Percentiles rank a stretch among this genome's conserved stretches.
phyloP scores from a whole-genome alignment of 192 early-diverging fungal genomes.

The Gonapodya sp. region DNA sequence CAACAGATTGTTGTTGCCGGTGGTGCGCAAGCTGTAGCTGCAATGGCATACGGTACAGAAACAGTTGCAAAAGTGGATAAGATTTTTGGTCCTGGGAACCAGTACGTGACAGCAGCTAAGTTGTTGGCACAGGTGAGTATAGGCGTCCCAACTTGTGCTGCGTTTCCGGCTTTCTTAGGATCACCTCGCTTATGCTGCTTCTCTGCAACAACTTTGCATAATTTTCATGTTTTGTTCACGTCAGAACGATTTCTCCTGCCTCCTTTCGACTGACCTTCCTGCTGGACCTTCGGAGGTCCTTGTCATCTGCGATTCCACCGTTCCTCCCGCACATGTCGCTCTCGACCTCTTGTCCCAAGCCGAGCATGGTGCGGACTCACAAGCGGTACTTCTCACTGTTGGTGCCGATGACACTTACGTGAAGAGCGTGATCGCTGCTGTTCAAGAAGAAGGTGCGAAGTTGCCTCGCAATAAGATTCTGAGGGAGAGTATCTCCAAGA shows the following conservation, averaged over 20 bases:
- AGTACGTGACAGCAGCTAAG: conserved; percentile 99
- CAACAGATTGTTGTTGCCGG: conserved; percentile 83
- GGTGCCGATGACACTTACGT: conserved; percentile 56
- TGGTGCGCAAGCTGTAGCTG: conserved; percentile 79
- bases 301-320: conserved; percentile 79
- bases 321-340: conserved; percentile 84
- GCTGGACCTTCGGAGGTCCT: conserved; percentile 98
- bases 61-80: conserved; percentile 97
- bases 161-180: background rate
- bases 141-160: too few relatives aligned
- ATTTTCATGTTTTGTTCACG: background rate
- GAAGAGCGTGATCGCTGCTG: conserved; percentile 64
- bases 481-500: conserved; percentile 75
- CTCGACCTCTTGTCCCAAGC: conserved; percentile 94
- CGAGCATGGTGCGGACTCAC: conserved; percentile 92
- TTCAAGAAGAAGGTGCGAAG: conserved; percentile 69
- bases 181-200: background rate
- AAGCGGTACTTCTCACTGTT: conserved; percentile 89
- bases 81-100: conserved; percentile 99
- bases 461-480: conserved; percentile 86
- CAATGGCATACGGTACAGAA: conserved; percentile 44
- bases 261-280: conserved; percentile 98
- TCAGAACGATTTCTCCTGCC: conserved; percentile 81
- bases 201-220: background rate
- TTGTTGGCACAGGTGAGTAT: conserved; percentile 72